These are phyloP conservation scores for Sequoia sempervirens DNA, from an alignment of 75 land plant species.

Conservation along the genomic window DNA sequence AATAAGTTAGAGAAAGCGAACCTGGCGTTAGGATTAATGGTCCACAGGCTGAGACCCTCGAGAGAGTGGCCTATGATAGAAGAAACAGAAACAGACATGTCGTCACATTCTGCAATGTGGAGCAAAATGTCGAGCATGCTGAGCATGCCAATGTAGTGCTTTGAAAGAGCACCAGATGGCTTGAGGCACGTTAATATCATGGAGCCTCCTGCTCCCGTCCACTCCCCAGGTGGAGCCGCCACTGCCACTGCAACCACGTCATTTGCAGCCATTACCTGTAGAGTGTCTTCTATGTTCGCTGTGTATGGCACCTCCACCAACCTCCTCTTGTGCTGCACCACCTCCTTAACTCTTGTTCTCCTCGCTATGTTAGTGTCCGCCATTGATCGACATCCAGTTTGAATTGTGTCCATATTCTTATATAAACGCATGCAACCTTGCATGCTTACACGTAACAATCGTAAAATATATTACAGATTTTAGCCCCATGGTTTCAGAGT, in stretches of 20 bases:
- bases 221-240: constrained; percentile 92
- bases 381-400: too few species aligned
- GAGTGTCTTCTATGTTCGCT: constrained; percentile 66
- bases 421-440: too few species aligned
- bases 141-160: constrained; percentile 95
- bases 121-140: constrained; percentile 81
- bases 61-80: constrained; percentile 75
- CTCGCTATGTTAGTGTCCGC: constrained; percentile 1
- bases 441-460: too few species aligned
- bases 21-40: constrained; percentile 65
- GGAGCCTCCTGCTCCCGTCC: constrained; percentile 96
- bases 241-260: constrained; percentile 81
- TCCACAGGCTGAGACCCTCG: constrained; percentile 93
- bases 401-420: too few species aligned
- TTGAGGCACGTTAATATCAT: constrained; percentile 83
- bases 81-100: constrained; percentile 59
- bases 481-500: too few species aligned
- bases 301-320: constrained; percentile 95
- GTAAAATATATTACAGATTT: too few species aligned
- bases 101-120: constrained; percentile 52
- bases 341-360: constrained; percentile 35
- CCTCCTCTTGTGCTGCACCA: constrained; percentile 51
- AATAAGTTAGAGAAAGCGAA: constrained; percentile 10
- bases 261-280: constrained; percentile 72
- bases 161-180: constrained; percentile 64